Evolutionary conservation across 148 eudicot species (phyloP).

Genomic region (Cornus kousa): DNA sequence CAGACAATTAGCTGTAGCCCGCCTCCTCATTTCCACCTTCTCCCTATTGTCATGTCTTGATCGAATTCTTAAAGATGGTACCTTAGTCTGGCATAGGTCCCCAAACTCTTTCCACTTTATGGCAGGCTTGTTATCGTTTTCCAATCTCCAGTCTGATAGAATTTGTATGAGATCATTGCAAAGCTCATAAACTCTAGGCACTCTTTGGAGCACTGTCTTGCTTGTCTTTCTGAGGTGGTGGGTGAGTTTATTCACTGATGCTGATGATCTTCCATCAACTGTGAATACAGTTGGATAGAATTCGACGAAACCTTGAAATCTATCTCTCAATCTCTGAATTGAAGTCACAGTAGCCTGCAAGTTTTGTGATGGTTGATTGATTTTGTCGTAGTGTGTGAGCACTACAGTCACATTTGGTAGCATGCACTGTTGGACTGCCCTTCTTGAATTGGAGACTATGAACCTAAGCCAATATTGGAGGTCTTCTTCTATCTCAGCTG

Average conservation of each 20-base stretch:
- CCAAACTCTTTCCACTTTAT: conserved; percentile 83
- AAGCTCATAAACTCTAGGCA: conserved; percentile 77
- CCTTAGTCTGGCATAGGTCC: conserved; percentile 73
- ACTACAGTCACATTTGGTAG: conserved; percentile 79
- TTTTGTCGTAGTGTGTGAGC: conserved; percentile 76
- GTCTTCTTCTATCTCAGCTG: conserved; percentile 79
- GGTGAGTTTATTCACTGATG: conserved; percentile 65
- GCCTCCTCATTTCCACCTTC: conserved; percentile 77
- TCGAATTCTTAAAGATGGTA: conserved; percentile 62
- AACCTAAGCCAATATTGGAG: conserved; percentile 88
- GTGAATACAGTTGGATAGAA: conserved; percentile 84
- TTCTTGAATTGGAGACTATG: conserved; percentile 81
- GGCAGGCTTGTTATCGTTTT: conserved; percentile 62
- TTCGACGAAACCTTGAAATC: conserved; percentile 62
- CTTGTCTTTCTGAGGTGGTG: conserved; percentile 68
- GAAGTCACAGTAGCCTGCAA: conserved; percentile 49
- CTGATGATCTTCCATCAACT: conserved; percentile 87
- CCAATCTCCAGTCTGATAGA: conserved; percentile 73
- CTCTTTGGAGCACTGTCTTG: conserved; percentile 66
- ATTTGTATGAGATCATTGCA: conserved; percentile 66
- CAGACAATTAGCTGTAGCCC: conserved; percentile 64
- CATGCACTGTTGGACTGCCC: conserved; percentile 80
- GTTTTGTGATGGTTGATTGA: conserved; percentile 50
- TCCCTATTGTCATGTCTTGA: conserved; percentile 60
- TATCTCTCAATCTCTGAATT: conserved; percentile 64